Conservation (phyloP, 257 asterid genomes). For the Misopates orontium region DNA sequence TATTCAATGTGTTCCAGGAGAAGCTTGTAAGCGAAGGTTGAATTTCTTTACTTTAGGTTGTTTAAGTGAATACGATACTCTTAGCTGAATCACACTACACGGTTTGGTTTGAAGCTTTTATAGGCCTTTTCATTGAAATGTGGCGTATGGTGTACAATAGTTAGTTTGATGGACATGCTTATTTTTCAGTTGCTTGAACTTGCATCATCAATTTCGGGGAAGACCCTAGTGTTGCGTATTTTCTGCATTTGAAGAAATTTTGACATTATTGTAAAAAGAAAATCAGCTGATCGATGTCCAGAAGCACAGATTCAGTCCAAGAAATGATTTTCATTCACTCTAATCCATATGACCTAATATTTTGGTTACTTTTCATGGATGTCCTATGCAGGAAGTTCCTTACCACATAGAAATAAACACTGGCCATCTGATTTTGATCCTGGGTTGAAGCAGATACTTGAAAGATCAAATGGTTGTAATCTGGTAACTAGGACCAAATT, state of each 20-base stretch:
- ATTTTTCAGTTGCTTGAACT: neutral
- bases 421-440: slow-evolving; percentile 38
- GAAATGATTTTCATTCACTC: slow-evolving; percentile 7
- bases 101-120: neutral
- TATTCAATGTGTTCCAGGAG: slow-evolving; percentile 60
- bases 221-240: slow-evolving; percentile 9
- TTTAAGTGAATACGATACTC: neutral
- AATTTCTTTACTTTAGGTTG: slow-evolving; percentile 14
- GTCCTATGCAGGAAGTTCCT: slow-evolving; percentile 55
- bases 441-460: slow-evolving; percentile 69
- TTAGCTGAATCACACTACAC: too few relatives aligned
- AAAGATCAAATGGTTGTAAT: slow-evolving; percentile 41
- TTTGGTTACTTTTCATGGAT: slow-evolving; percentile 24
- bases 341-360: neutral
- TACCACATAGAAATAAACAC: slow-evolving; percentile 25
- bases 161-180: too few relatives aligned
- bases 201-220: neutral
- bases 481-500: slow-evolving; percentile 45
- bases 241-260: neutral
- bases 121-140: neutral
- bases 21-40: slow-evolving; percentile 75
- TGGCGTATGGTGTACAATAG: too few relatives aligned
- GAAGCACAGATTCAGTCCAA: neutral
- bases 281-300: neutral
- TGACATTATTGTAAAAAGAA: slow-evolving; percentile 6